Base-by-base conservation (phyloP, 2,329 filamentous ascomycete species). In the Xylariales sp. region DNA sequence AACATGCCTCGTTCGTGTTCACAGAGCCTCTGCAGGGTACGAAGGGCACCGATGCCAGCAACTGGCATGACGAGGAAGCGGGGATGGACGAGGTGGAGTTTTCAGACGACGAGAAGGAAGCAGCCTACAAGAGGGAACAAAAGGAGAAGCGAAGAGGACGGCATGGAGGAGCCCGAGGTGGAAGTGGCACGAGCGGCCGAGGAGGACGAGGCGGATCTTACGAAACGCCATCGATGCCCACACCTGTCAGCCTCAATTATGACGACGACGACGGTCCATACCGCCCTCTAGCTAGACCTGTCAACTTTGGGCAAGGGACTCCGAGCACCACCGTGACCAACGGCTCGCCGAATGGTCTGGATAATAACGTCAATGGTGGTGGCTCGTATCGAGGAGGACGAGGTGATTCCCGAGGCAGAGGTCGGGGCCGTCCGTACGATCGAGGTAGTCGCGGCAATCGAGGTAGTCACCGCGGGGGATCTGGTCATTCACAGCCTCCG, bases 41-140 rank as follows among this genome's bases (percentile, higher is more conserved):
- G 55, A 97, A 95, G 66, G 88, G 89, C 45, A 93, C 88, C 8
- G 93, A 98, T 62, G 91, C 93, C 7, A 95, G 88, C 38, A 97
- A 97, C 59, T 75, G 95, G 41, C 86, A 95, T 62, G 93, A 97
- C 52, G 93, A 98, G 61, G 91, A 97, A 65, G 76, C 89, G 6
- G 81, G 69, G 12, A 84, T 86, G 22, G 87, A 95, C 27, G 91
- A 97, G 59, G 78, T 88, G 52, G 93, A 97, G 58, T 97, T 97
- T 61, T 96, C 91, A 0, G 93, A 98, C 52, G 93, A 98, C 55
- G 93, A 98, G 64, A 86, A 87, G 52, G 93, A 98, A 63, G 84
- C 85, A 6, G 87, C 89, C 53, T 80, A 88, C 59, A 94, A 85
- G 66, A 70, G 77, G 43, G 74, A 75, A 45, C 54, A 80, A 39